These are phyloP conservation scores for Boletus sensibilis DNA, from an alignment of 768 basidiomycete species.

Conservation along the genomic window DNA sequence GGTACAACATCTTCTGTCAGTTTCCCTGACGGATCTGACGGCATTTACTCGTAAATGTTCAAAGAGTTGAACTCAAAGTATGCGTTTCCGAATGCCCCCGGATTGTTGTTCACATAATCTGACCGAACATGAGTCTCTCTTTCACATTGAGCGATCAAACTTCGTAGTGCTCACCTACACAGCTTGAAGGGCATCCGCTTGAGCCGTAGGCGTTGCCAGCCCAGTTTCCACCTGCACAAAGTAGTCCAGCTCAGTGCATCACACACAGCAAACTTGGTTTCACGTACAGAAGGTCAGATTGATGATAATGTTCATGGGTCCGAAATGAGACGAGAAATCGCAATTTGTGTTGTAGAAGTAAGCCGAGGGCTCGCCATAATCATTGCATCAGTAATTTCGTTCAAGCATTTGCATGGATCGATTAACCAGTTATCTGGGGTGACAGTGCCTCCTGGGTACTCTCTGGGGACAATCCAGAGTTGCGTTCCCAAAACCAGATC, in stretches of 20 bases:
- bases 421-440: background rate
- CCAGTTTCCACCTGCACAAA: no score
- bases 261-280: background rate
- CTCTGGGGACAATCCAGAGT: background rate
- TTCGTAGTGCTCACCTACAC: no score
- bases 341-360: background rate
- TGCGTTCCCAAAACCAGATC: background rate
- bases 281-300: background rate
- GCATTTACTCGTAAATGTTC: no score
- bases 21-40: background rate
- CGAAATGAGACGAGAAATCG: no score
- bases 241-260: background rate
- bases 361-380: no score
- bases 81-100: no score
- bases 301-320: background rate
- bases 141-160: no score
- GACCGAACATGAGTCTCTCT: no score
- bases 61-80: no score
- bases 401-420: background rate
- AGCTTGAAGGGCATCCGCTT: no score
- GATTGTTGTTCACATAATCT: no score
- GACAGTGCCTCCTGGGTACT: background rate
- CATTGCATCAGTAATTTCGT: background rate
- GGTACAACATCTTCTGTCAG: background rate
- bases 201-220: background rate